These are phyloP conservation scores for Mucor ambiguus DNA, from an alignment of 371 early-diverging fungal genomes.

Conservation along the genomic window DNA sequence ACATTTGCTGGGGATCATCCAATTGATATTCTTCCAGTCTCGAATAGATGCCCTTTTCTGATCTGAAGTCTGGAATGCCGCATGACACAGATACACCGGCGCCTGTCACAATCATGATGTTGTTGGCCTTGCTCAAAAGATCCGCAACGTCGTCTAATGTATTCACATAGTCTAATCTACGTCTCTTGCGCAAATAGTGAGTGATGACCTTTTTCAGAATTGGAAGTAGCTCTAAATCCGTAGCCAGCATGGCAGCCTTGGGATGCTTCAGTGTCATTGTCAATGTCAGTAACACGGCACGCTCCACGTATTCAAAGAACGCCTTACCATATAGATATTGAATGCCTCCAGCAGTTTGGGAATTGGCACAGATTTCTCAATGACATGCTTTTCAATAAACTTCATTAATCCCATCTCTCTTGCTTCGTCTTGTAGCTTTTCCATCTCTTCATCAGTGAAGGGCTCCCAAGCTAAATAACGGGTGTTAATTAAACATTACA, in stretches of 20 bases:
- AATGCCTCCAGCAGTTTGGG: slow-evolving; percentile 62
- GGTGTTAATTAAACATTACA: not conserved
- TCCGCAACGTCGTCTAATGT: slow-evolving; percentile 76
- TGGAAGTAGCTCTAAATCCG: slow-evolving; percentile 51
- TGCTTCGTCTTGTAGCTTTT: slow-evolving; percentile 37
- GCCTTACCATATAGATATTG: slow-evolving; percentile 39
- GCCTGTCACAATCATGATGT: slow-evolving; percentile 92
- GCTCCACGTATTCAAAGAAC: not conserved
- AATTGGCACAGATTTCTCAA: slow-evolving; percentile 47
- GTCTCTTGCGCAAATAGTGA: slow-evolving; percentile 60
- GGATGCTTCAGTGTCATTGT: slow-evolving; percentile 30
- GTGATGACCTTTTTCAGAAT: slow-evolving; percentile 54
- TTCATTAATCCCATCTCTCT: slow-evolving; percentile 44
- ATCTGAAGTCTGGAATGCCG: slow-evolving; percentile 99
- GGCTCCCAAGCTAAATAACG: slow-evolving; percentile 37
- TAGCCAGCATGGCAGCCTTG: slow-evolving; percentile 35
- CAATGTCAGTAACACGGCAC: not conserved
- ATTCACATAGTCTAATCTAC: slow-evolving; percentile 60
- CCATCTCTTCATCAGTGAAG: slow-evolving; percentile 43
- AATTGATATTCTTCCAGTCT: slow-evolving; percentile 75
- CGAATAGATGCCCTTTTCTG: slow-evolving; percentile 94
- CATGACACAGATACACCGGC: slow-evolving; percentile 94
- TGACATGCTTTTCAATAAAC: slow-evolving; percentile 60
- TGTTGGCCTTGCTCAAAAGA: slow-evolving; percentile 64
- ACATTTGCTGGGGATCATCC: slow-evolving; percentile 89